These are phyloP conservation scores for Crepidotus variabilis DNA, from an alignment of 768 basidiomycete genomes.

Conservation along the genomic window DNA sequence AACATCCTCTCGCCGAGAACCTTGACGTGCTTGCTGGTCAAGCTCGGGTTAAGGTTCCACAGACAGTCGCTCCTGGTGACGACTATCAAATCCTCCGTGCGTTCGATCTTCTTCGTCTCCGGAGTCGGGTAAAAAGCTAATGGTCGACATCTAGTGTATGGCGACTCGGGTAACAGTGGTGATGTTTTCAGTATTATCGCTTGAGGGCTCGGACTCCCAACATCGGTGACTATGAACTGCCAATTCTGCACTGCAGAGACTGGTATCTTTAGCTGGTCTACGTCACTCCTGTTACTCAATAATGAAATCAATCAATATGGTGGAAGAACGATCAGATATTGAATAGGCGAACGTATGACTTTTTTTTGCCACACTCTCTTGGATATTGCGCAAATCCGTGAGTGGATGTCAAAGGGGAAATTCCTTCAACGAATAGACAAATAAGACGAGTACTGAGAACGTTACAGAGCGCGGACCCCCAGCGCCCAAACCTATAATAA, in stretches of 20 bases:
- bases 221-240: constrained; percentile 5
- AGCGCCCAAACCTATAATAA: no score
- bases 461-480: no score
- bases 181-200: constrained; percentile 38
- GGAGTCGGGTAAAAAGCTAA: constrained; percentile 3
- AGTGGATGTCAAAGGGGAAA: no score
- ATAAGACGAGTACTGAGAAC: no score
- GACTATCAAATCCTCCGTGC: constrained; percentile 33
- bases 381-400: no score
- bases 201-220: constrained; percentile 15
- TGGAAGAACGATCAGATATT: no score
- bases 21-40: constrained; percentile 4
- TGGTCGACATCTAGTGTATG: constrained; percentile 35
- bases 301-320: neutral
- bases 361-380: no score
- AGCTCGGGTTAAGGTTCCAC: constrained; percentile 2
- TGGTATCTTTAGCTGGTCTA: neutral
- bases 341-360: no score
- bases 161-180: constrained; percentile 52
- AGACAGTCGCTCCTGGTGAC: constrained; percentile 20
- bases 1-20: constrained; percentile 4
- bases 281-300: neutral
- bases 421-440: no score
- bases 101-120: neutral
- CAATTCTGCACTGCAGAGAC: constrained; percentile 2